Base-by-base conservation (phyloP, 352 stramenopile genomes). In the Phytopythium sindhum region DNA sequence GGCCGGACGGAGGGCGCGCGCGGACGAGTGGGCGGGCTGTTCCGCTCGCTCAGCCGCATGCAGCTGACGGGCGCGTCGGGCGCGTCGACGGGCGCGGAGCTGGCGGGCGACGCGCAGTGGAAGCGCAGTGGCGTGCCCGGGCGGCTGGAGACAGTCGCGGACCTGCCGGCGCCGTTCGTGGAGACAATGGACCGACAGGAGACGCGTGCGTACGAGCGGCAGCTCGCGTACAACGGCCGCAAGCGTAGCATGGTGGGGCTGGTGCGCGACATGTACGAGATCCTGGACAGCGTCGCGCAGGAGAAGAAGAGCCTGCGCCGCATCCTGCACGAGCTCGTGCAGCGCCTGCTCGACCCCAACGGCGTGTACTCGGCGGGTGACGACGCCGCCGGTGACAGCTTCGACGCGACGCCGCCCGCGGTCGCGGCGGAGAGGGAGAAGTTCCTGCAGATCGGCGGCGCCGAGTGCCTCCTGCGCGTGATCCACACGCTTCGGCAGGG, bases 381-480 rank as follows among this genome's bases (percentile, higher is more conserved):
- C 41, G 57, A 54, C 33, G 41, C 14, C 5, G 35, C 64, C 14
- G 66, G 59, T 24, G 54, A 63, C 29, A 26, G 47, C 1, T 58
- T 66, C 11, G 74, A 80, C 50, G 64, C 50, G 0, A 77, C 77
- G 52, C 48, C 66, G 24, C 55, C 72, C 29, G 72, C 79, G 48
- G 76, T 90, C 19, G 61, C 70, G 5, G 63, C 66, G 1, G 86
- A 95, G 53, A 68, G 86, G 1, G 84, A 92, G 56, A 75, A 57
- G 6, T 95, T 95, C 47, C 74, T 95, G 39, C 66, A 79, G 10
- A 61, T 93, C 15, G 86, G 86, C 15, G 86, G 86, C 17, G 83
- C 85, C 54, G 86, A 95, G 61, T 84, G 80, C 60, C 67, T 95
- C 50, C 63, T 93, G 61, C 78, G 84, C 33, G 81, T 93, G 37